These are phyloP conservation scores for Sclerotinia spermophila DNA, from an alignment of 2,329 filamentous ascomycete genomes.

Conservation along the genomic window DNA sequence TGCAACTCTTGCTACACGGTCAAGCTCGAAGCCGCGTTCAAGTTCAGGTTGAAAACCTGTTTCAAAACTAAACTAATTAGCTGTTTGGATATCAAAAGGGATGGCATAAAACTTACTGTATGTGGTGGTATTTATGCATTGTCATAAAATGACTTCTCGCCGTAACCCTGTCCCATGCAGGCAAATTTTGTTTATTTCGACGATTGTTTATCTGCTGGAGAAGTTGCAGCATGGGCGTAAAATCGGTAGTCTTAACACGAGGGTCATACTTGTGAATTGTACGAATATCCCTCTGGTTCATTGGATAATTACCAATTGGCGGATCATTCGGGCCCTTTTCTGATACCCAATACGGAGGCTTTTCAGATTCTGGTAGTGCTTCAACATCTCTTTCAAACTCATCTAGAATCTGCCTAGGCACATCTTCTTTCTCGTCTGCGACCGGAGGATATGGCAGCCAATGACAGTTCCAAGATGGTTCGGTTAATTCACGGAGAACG, in stretches of 20 bases:
- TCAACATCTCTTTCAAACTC: conserved; percentile 23
- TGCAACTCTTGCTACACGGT: conserved; percentile 26
- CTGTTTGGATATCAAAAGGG: neutral
- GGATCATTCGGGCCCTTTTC: neutral
- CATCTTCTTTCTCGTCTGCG: neutral
- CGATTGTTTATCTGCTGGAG: neutral
- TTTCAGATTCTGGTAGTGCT: neutral
- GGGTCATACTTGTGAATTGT: neutral
- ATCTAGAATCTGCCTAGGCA: neutral
- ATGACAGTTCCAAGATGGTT: conserved; percentile 5
- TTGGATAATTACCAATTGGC: neutral
- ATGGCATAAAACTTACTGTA: neutral
- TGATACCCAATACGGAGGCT: conserved; percentile 20
- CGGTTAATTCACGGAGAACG: neutral
- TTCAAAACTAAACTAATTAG: conserved; percentile 6
- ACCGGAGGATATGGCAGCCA: conserved; percentile 4
- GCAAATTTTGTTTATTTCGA: neutral
- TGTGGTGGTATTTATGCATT: conserved; percentile 5
- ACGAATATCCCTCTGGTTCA: neutral
- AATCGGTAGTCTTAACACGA: neutral
- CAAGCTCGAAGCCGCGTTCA: neutral
- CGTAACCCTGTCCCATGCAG: neutral
- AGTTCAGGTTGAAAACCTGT: neutral
- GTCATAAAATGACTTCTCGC: neutral
- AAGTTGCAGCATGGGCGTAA: neutral